Evolutionary conservation across 192 early-diverging fungal genomes (phyloP).

Genomic region (Coemansia sp.): DNA sequence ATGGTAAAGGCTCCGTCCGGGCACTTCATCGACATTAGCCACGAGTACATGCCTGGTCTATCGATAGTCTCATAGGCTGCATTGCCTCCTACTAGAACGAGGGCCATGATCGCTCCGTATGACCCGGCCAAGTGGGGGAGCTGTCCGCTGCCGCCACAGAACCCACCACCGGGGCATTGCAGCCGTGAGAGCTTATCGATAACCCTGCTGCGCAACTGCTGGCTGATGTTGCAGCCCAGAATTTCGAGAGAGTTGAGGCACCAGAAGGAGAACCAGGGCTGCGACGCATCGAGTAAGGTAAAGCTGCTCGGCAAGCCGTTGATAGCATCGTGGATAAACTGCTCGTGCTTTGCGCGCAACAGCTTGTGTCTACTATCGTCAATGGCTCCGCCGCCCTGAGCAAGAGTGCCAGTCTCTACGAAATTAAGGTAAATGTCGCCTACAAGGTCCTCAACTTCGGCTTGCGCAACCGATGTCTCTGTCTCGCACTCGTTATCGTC

Average conservation of each 20-base stretch:
- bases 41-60: constrained; percentile 64
- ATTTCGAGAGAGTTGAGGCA: constrained; percentile 81
- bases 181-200: constrained; percentile 58
- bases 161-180: constrained; percentile 77
- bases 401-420: constrained; percentile 18
- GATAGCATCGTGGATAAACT: constrained; percentile 57
- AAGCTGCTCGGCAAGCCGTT: constrained; percentile 56
- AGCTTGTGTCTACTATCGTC: constrained; percentile 47
- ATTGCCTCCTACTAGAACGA: constrained; percentile 71
- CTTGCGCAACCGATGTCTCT: constrained; percentile 38
- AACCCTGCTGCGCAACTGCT: constrained; percentile 47
- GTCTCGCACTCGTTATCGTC: constrained; percentile 49
- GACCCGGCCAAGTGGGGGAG: constrained; percentile 85
- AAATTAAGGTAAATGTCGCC: constrained; percentile 20
- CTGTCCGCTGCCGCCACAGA: constrained; percentile 78
- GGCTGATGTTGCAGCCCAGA: constrained; percentile 59
- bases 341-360: constrained; percentile 56
- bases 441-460: constrained; percentile 46
- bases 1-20: constrained; percentile 86
- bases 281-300: constrained; percentile 75
- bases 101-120: constrained; percentile 80
- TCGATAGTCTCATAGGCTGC: constrained; percentile 60
- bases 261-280: constrained; percentile 94
- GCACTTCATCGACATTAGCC: constrained; percentile 79
- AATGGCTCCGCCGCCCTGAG: constrained; percentile 23